Base-by-base conservation (phyloP, 2,329 filamentous ascomycete genomes). In the Penicillium brevicompactum region DNA sequence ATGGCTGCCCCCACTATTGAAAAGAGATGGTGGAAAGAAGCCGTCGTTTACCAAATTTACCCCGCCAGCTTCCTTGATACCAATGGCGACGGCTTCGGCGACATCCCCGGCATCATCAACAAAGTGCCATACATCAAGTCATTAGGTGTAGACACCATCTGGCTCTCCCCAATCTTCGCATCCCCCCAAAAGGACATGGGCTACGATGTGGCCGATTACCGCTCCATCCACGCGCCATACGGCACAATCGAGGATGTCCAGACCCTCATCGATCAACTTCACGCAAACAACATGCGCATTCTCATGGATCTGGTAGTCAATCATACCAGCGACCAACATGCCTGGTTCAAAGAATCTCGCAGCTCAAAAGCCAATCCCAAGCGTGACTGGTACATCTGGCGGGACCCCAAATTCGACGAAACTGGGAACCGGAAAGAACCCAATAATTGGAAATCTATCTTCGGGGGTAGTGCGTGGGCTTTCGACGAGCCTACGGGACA, bases 301-400 rank as follows among this genome's bases (percentile, higher is more conserved):
- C 84, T 91, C 56, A 77, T 90, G 31, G 87, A 91, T 66, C 76
- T 91, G 1, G 88, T 90, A 3, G 80, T 90, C 58, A 91, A 90
- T 64, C 88, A 91, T 69, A 89, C 87, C 0, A 46, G 40, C 18
- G 45, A 52, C 16, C 45, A 54, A 37, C 48, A 57, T 46, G 21
- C 21, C 24, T 90, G 87, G 86, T 89, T 89, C 73, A 76, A 81
- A 44, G 83, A 88, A 66, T 87, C 84, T 2, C 75, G 82, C 32
- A 78, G 78, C 11, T 82, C 81, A 43, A 82, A 77, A 51, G 73
- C 80, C 58, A 86, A 77, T 65, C 77, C 83, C 1, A 87, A 87
- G 67, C 75, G 86, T 2, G 80, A 87, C 67, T 90, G 85, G 85
- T 88, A 87, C 60, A 82, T 84, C 64, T 71, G 68, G 72, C 78